Evolutionary conservation across 768 basidiomycete genomes (phyloP).

Genomic region (Russula olivacea): DNA sequence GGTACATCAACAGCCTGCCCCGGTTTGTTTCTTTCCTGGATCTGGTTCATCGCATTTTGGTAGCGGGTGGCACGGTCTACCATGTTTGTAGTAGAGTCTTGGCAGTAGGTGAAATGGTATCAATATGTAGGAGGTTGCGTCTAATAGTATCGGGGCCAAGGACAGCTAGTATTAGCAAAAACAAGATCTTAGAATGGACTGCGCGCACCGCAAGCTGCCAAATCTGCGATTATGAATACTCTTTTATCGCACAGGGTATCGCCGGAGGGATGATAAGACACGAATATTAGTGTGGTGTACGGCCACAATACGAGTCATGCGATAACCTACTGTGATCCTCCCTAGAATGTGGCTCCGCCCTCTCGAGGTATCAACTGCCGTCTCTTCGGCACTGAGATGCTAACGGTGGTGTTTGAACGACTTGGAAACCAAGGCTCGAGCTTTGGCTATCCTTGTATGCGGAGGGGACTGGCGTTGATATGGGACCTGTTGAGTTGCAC

Average conservation of each 20-base stretch:
- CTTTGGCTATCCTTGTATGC: neutral
- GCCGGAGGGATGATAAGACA: neutral
- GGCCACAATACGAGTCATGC: neutral
- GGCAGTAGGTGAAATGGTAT: neutral
- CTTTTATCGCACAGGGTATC: neutral
- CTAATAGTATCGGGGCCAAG: neutral
- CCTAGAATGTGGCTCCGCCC: neutral
- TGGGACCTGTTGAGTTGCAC: neutral
- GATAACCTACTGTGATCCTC: neutral
- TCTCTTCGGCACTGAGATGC: neutral
- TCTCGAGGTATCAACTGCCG: neutral
- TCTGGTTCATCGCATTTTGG: slow-evolving; percentile 28
- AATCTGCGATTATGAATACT: neutral
- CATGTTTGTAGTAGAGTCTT: slow-evolving; percentile 10
- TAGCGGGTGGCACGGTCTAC: slow-evolving; percentile 20
- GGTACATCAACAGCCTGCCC: slow-evolving; percentile 25
- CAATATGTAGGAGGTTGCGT: neutral
- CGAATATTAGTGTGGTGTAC: neutral
- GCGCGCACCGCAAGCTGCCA: slow-evolving; percentile 2
- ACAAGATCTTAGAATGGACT: neutral
- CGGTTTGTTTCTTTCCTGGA: slow-evolving; percentile 32
- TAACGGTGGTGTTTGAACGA: neutral
- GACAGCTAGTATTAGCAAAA: neutral
- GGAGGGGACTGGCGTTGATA: neutral
- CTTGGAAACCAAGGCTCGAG: neutral